Evolutionary conservation across 495 filamentous ascomycete genomes (phyloP).

Genomic region (Sphaerosporella brunnea): DNA sequence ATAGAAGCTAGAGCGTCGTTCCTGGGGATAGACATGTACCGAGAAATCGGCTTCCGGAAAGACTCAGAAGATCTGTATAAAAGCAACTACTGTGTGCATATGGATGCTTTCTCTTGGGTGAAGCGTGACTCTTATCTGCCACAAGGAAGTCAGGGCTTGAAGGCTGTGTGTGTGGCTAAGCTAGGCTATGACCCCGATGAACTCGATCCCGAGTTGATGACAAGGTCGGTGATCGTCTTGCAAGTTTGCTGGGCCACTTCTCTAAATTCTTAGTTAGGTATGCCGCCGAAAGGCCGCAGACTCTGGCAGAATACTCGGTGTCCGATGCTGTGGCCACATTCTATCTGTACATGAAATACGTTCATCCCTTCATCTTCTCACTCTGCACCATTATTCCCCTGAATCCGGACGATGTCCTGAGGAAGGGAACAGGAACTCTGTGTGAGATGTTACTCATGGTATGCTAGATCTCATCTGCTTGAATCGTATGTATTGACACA

Average conservation of each 20-base stretch:
- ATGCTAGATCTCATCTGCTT: too few relatives aligned
- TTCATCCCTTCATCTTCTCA: constrained; percentile 98
- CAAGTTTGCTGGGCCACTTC: background rate
- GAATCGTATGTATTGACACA: too few relatives aligned
- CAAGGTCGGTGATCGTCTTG: constrained; percentile 31
- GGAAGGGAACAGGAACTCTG: constrained; percentile 91
- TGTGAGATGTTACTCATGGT: constrained; percentile 98
- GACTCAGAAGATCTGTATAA: constrained; percentile 92
- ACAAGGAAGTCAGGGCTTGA: constrained; percentile 90
- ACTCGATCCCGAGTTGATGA: constrained; percentile 95
- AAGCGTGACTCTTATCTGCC: constrained; percentile 96
- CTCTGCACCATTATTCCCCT: constrained; percentile 91
- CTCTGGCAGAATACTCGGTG: constrained; percentile 90
- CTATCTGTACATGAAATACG: constrained; percentile 99
- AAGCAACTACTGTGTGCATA: constrained; percentile 85
- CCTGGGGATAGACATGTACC: constrained; percentile 98
- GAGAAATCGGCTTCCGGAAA: constrained; percentile 88
- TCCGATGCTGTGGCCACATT: constrained; percentile 98
- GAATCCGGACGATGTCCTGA: constrained; percentile 74
- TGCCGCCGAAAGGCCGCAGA: constrained; percentile 80
- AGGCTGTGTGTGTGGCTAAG: constrained; percentile 94
- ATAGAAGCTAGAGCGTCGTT: constrained; percentile 84
- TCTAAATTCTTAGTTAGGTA: constrained; percentile 31
- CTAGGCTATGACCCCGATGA: constrained; percentile 97
- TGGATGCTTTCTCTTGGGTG: constrained; percentile 99